Conservation (phyloP, 2,329 filamentous ascomycete species). For the Thelonectria blattea region DNA sequence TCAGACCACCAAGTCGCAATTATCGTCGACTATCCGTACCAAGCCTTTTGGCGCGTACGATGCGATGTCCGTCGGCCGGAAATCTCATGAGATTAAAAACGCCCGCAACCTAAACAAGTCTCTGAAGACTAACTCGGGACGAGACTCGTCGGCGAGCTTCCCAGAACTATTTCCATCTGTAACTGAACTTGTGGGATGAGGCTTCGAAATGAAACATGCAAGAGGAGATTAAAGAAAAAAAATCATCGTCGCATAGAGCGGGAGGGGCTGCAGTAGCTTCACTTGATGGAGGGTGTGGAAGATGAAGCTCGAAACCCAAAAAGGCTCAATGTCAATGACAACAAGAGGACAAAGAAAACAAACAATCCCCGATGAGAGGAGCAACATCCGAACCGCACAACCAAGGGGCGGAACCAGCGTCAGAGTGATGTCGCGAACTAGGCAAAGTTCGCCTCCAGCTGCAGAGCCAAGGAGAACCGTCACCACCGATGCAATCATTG, state of each 20-base stretch:
- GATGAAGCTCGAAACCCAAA: constrained; percentile 1
- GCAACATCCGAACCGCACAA: background rate
- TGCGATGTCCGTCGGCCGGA: constrained; percentile 3
- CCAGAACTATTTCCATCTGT: background rate
- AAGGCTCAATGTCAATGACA: constrained; percentile 7
- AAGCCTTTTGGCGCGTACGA: background rate
- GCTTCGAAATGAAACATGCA: constrained; percentile 4
- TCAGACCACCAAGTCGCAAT: constrained; percentile 22
- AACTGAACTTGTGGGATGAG: background rate
- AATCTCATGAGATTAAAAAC: constrained; percentile 25
- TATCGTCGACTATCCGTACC: constrained; percentile 2
- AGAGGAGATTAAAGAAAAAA: background rate
- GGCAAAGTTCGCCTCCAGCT: background rate
- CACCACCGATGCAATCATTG: background rate
- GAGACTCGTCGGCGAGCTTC: constrained; percentile 7
- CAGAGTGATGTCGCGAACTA: background rate
- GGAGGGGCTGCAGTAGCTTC: constrained; percentile 2
- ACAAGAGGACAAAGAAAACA: background rate
- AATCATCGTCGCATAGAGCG: constrained; percentile 1
- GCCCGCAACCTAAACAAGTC: constrained; percentile 1
- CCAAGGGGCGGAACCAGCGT: background rate
- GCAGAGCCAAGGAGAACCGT: background rate
- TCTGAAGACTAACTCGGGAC: background rate
- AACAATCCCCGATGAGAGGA: background rate
- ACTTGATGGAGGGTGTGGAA: background rate